Evolutionary conservation across 257 asterid genomes (phyloP).

Genomic region (Fraxinus quadrangulata): DNA sequence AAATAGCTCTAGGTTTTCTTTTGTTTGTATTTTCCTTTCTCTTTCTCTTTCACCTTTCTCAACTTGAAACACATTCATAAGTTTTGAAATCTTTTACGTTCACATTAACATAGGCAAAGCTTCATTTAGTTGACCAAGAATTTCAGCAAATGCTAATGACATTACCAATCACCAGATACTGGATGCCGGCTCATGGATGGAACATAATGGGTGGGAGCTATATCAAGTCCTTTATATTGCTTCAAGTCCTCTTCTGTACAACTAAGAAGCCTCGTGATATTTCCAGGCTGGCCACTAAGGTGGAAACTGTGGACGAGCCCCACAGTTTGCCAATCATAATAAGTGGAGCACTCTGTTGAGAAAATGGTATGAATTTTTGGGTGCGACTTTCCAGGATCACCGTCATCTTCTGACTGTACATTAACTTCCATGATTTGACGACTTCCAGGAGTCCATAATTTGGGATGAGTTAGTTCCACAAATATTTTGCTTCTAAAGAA

Average conservation of each 20-base stretch:
- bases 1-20: background rate
- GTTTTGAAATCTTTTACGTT: background rate
- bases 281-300: conserved; percentile 90
- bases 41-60: background rate
- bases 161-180: conserved; percentile 88
- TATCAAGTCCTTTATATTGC: conserved; percentile 81
- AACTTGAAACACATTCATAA: background rate
- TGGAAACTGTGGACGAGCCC: conserved; percentile 94
- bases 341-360: conserved; percentile 87
- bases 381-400: conserved; percentile 53
- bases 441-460: conserved; percentile 56
- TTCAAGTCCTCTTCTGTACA: conserved; percentile 89
- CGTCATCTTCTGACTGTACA: conserved; percentile 44
- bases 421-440: conserved; percentile 61
- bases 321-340: conserved; percentile 97
- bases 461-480: conserved; percentile 68
- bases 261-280: conserved; percentile 84
- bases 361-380: conserved; percentile 92
- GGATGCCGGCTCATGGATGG: conserved; percentile 99
- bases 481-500: conserved; percentile 83
- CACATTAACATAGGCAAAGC: conserved; percentile 5
- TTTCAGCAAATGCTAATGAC: conserved; percentile 23
- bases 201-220: conserved; percentile 93
- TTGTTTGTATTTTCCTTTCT: background rate
- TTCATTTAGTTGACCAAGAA: conserved; percentile 1